Base-by-base conservation (phyloP, 2,329 filamentous ascomycete genomes). In the Penicillium hordei region DNA sequence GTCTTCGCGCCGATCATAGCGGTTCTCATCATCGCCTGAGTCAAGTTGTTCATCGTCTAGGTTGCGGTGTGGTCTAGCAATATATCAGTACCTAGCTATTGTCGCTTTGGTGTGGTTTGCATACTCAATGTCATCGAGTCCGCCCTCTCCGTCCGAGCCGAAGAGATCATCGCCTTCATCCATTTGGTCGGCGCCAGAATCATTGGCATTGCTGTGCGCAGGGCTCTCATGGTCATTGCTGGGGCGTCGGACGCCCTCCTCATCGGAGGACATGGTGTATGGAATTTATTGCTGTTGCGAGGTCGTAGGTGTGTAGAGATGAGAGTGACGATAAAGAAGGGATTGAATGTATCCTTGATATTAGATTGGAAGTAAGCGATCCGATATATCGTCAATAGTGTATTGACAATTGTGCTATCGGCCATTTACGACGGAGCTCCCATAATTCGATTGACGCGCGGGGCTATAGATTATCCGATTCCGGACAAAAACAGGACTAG, bases 31-130 rank as follows among this genome's bases (percentile, higher is more conserved):
- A 65, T 88, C 85, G 43, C 83, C 85, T 12, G 85, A 87, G 67
- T 87, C 85, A 39, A 88, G 79, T 52, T 86, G 83, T 60, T 82
- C 80, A 67, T 87, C 85, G 57, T 87, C 83, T 13, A 87, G 76
- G 60, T 76, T 79, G 58, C 82, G 80, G 57, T 74, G 39, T 12
- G 65, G 31, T 65, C 75, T 77, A 48, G 17, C 44, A 38, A 25
- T 39, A 31, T 39, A 17, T 31, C 19, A 48, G 19, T 40, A 23
- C 56, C 17, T 15, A 23, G 19, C 45, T 31, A 21, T 31, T 43
- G 43, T 25, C 66, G 49, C 31, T 31, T 38, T 40, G 17, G 36
- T 36, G 12, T 10, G 29, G 21, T 27, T 19, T 36, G 27, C 49
- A 56, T 69, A 77, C 75, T 73, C 69, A 50, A 60, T 59, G 36